A percentile compares a stretch with the other conserved stretches of the same genome.
These are phyloP conservation scores for Zygotorulaspora sp. DNA, from an alignment of 805 yeast species.

Conservation along the genomic window DNA sequence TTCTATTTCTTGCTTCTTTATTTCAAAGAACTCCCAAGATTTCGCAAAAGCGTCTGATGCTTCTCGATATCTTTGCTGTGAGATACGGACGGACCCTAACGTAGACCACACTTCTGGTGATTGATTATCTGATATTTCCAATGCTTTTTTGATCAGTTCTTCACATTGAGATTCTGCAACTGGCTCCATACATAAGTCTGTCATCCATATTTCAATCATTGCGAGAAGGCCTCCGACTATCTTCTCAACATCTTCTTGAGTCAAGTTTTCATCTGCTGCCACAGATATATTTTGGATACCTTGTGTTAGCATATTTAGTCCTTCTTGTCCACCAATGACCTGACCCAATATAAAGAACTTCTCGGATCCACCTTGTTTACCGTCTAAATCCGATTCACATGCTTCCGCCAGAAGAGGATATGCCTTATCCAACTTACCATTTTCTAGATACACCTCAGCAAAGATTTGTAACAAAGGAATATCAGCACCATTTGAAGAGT, in stretches of 20 bases:
- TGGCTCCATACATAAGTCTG: conserved; percentile 91
- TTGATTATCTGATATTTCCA: conserved; percentile 48
- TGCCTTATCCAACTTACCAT: conserved; percentile 75
- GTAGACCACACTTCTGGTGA: conserved; percentile 81
- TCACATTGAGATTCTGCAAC: conserved; percentile 83
- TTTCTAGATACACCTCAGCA: conserved; percentile 78
- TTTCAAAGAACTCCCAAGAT: conserved; percentile 68
- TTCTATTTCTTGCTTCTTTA: conserved; percentile 47
- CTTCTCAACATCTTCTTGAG: conserved; percentile 47
- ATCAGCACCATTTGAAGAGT: conserved; percentile 30
- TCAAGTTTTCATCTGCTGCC: conserved; percentile 25
- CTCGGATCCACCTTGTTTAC: conserved; percentile 58
- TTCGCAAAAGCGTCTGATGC: conserved; percentile 63
- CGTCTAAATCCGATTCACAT: conserved; percentile 66
- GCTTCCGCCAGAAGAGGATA: conserved; percentile 56
- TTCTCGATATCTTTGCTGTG: conserved; percentile 72
- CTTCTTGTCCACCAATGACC: conserved; percentile 76
- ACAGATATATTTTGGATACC: conserved; percentile 48
- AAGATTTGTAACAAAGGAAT: conserved; percentile 49
- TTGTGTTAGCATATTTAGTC: conserved; percentile 53
- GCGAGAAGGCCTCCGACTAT: conserved; percentile 76
- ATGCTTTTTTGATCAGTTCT: conserved; percentile 57
- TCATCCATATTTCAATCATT: conserved; percentile 94
- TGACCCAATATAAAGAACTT: conserved; percentile 90
- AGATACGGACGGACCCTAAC: conserved; percentile 80